Conservation (phyloP, 202 grass and related monocot genomes). For the Zizania palustris region DNA sequence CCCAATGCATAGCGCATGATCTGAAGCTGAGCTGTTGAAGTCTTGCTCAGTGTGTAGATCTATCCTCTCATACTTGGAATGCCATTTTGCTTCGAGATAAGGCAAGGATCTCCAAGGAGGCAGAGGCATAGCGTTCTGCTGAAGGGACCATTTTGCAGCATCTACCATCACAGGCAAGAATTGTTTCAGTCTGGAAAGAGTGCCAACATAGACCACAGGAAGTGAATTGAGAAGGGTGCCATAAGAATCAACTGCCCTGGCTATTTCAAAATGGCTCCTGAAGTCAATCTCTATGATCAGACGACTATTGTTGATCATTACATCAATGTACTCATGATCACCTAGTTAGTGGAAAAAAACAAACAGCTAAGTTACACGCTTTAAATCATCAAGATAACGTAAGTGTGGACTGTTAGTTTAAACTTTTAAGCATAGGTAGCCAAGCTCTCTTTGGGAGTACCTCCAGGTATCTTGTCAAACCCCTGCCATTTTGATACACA, state of each 20-base stretch:
- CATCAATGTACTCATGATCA: slow-evolving; percentile 88
- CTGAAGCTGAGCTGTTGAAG: slow-evolving; percentile 14
- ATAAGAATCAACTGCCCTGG: slow-evolving; percentile 80
- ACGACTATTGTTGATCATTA: slow-evolving; percentile 46
- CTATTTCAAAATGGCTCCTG: slow-evolving; percentile 96
- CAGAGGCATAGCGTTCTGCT: slow-evolving; percentile 95
- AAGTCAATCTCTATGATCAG: slow-evolving; percentile 92
- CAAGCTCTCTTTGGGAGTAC: slow-evolving; percentile 39
- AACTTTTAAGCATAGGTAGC: not conserved
- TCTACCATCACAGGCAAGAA: slow-evolving; percentile 91
- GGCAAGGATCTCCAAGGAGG: slow-evolving; percentile 93
- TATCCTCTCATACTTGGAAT: slow-evolving; percentile 76
- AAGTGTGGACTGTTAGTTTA: not conserved
- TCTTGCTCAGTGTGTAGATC: slow-evolving; percentile 9
- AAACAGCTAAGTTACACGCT: slow-evolving; percentile 4
- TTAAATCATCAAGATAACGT: not conserved
- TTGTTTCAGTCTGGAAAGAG: slow-evolving; percentile 70
- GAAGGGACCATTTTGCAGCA: slow-evolving; percentile 87
- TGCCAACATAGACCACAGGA: slow-evolving; percentile 70
- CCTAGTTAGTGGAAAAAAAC: slow-evolving; percentile 46
- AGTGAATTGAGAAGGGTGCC: slow-evolving; percentile 64
- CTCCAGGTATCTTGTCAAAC: slow-evolving; percentile 83
- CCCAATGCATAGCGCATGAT: slow-evolving; percentile 54
- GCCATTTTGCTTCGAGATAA: slow-evolving; percentile 87
- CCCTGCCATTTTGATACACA: slow-evolving; percentile 83